phyloP scores from a whole-genome alignment of 1,284 basidiomycete species.

The Cryptococcus sp. region DNA sequence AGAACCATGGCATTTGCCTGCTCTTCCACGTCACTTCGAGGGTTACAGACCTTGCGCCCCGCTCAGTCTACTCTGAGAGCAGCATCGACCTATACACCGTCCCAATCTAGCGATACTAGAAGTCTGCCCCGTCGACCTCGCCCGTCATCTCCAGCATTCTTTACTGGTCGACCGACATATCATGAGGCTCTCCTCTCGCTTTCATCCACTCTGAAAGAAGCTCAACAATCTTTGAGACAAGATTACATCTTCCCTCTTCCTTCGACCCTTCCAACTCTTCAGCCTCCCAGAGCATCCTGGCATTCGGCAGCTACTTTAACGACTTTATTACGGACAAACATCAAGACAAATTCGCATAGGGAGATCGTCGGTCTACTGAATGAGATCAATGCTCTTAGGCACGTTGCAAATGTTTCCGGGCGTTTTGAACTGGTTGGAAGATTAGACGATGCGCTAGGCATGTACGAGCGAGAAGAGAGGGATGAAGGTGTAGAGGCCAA shows the following conservation, averaged over 20 bases:
- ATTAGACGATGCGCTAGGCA: constrained; percentile 56
- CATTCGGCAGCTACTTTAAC: constrained; percentile 61
- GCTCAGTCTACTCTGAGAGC: background rate
- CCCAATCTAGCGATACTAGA: background rate
- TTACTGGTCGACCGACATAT: constrained; percentile 75
- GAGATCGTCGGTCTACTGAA: constrained; percentile 63
- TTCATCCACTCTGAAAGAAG: constrained; percentile 60
- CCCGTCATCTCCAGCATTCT: constrained; percentile 67
- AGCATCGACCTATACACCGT: constrained; percentile 14
- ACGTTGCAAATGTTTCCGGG: constrained; percentile 64
- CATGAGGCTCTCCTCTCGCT: constrained; percentile 69
- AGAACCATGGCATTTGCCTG: constrained; percentile 10
- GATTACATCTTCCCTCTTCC: constrained; percentile 74
- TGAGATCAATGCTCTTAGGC: constrained; percentile 66
- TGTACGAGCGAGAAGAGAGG: constrained; percentile 57
- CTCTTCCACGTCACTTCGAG: constrained; percentile 11
- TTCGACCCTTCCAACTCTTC: constrained; percentile 60
- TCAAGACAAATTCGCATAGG: constrained; percentile 70
- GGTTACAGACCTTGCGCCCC: constrained; percentile 3
- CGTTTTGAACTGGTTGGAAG: constrained; percentile 57
- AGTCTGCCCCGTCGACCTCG: constrained; percentile 25
- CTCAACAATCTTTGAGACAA: constrained; percentile 60
- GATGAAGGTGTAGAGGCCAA: constrained; percentile 51
- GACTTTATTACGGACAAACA: constrained; percentile 56
- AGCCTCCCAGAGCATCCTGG: constrained; percentile 63